Percentiles rank a stretch among this genome's conserved stretches.
Conservation (phyloP, 768 basidiomycete genomes). For the Erythrobasidium yunnanense region DNA sequence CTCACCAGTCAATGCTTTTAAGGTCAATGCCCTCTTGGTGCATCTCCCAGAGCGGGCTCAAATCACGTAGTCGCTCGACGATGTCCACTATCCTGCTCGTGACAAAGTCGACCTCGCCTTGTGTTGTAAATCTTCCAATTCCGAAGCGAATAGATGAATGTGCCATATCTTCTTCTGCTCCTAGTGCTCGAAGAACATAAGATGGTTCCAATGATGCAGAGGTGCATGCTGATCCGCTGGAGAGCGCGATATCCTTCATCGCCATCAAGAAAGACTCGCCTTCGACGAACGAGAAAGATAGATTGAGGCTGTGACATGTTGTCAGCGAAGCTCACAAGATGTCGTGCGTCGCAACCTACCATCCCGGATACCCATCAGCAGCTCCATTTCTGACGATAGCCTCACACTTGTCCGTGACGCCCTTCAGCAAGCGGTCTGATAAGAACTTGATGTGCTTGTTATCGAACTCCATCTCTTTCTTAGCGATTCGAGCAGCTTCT, state of each 20-base stretch:
- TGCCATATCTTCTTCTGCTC: slow-evolving; percentile 97
- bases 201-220: slow-evolving; percentile 97
- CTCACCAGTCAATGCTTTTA: slow-evolving; percentile 59
- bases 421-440: slow-evolving; percentile 66
- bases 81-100: slow-evolving; percentile 72
- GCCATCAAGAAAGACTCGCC: slow-evolving; percentile 97
- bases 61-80: slow-evolving; percentile 79
- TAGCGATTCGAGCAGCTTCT: slow-evolving; percentile 84
- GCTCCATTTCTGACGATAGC: slow-evolving; percentile 93
- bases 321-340: background rate
- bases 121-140: slow-evolving; percentile 94
- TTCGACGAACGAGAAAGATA: slow-evolving; percentile 92
- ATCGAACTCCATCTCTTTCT: slow-evolving; percentile 84
- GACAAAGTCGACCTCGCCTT: slow-evolving; percentile 91
- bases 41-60: slow-evolving; percentile 99
- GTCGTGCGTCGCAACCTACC: slow-evolving; percentile 39
- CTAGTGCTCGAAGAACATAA: slow-evolving; percentile 89
- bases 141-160: slow-evolving; percentile 96
- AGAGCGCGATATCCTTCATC: slow-evolving; percentile 93
- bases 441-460: slow-evolving; percentile 55
- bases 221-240: slow-evolving; percentile 95
- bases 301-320: slow-evolving; percentile 51
- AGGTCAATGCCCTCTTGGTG: slow-evolving; percentile 97
- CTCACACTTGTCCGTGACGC: slow-evolving; percentile 72
- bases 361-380: slow-evolving; percentile 79